Evolutionary conservation across 129 eudicot species (phyloP), one percentile per base, ranked within the genome.

Genomic region (Flaveria linearis): DNA sequence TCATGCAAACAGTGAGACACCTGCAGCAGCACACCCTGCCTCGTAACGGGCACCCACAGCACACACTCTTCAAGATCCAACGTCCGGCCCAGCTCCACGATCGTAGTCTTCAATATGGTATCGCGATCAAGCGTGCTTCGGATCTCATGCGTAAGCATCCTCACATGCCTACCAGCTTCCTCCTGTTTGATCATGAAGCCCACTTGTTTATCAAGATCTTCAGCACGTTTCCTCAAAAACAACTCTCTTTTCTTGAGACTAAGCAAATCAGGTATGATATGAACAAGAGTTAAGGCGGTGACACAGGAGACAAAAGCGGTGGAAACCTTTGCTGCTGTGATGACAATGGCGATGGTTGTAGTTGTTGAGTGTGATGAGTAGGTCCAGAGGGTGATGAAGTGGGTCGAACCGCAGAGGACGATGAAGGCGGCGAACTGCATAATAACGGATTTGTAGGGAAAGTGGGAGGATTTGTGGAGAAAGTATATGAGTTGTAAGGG

Each of bases 401-500:
- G 88, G 52, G 89, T 83, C 17, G 89, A 81, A 13, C 92, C 92
- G 78, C 89, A 88, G 0, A 88, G 86, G 64, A 88, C 68, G 65
- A 85, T 82, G 45, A 88, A 85, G 3, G 89, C 89, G 58, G 84
- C 87, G 73, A 85, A 88, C 42, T 81, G 87, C 42, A 88, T 77
- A 45, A 88, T 78, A 8, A 83, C 86, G 86, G 84, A 81, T 81
- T 80, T 61, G 49, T 83, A 83, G 0, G 92, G 92, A 23, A 88
- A 85, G 71, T 85, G 72, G 8, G 89, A 80, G 7, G 89, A 81
- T 33, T 82, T 85, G 41, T 85, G 86, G 53, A 85, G 77, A 57
- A 85, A 88, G 76, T 88, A 88, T 26, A 88, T 85, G 23, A 85
- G 89, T 57, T 88, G 85, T 74, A 88, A 78, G 20, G 92, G 88